Evolutionary conservation across 2,329 filamentous ascomycete species (phyloP), one percentile per base, ranked within the genome.

Genomic region (Beauveria brongniartii): DNA sequence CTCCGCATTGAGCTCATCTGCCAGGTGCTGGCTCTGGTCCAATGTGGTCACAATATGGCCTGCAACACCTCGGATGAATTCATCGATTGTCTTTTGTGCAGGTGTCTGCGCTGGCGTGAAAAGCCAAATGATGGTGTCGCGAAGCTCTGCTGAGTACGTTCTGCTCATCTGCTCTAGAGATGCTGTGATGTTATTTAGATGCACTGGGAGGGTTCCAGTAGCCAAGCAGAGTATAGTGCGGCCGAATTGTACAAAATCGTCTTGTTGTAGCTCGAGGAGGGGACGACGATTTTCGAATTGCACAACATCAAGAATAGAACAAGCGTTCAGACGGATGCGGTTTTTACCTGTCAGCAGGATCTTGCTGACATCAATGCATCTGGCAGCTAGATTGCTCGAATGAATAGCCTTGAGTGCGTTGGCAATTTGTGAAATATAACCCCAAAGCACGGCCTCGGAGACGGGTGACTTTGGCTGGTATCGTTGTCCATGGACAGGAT

Each of bases 281-380:
- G 88, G 80, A 26, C 85, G 84, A 55, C 85, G 81, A 37, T 82
- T 78, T 57, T 97, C 92, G 68, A 86, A 91, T 63, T 95, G 87
- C 20, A 96, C 83, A 40, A 99, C 91, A 69, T 99, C 94, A 63
- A 96, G 79, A 37, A 99, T 88, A 2, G 88, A 89, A 73, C 93
- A 97, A 18, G 89, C 92, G 69, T 90, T 93, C 47, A 99, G 79
- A 37, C 93, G 87, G 64, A 99, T 85, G 37, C 92, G 88, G 70
- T 93, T 94, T 75, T 93, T 96, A 50, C 91, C 89, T 0, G 93
- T 97, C 24, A 97, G 71, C 18, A 99, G 82, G 61, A 99, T 87
- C 72, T 97, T 97, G 74, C 85, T 93, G 14, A 90, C 82, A 62
- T 94, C 91, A 51, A 99, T 85, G 57, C 93, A 88, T 54, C 92